phyloP scores from a whole-genome alignment of 345 rosid species.

The Citropsis articulata region DNA sequence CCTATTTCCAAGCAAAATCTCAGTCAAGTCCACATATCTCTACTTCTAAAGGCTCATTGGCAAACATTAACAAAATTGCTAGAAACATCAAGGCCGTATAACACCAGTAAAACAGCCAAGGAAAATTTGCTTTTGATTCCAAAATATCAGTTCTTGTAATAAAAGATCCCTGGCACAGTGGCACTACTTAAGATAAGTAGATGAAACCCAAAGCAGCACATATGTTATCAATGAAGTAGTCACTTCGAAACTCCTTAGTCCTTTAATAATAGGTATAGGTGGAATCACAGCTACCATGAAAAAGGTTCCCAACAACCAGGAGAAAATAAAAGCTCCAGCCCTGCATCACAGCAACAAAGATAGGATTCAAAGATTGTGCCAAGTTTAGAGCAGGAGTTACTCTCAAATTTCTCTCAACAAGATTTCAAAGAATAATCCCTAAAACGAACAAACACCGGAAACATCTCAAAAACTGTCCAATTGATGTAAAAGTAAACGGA shows the following conservation, averaged over 20 bases:
- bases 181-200: constrained; percentile 71
- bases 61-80: neutral
- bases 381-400: neutral
- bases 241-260: constrained; percentile 79
- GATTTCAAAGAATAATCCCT: neutral
- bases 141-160: constrained; percentile 19
- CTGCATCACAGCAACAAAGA: constrained; percentile 43
- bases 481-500: neutral
- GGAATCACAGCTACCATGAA: constrained; percentile 92
- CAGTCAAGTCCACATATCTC: constrained; percentile 2
- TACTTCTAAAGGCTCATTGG: neutral
- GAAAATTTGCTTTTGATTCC: constrained; percentile 6
- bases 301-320: constrained; percentile 94
- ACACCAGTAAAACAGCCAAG: constrained; percentile 7
- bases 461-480: neutral
- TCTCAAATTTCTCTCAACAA: neutral
- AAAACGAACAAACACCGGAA: neutral
- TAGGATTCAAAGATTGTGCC: neutral
- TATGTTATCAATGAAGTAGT: constrained; percentile 77
- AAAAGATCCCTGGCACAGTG: neutral
- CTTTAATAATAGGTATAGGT: constrained; percentile 80
- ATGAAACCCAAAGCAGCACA: constrained; percentile 75
- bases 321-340: constrained; percentile 68
- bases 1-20: neutral
- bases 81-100: constrained; percentile 1